Conservation (phyloP, 495 filamentous ascomycete genomes). For the Aspergillus indologenus region DNA sequence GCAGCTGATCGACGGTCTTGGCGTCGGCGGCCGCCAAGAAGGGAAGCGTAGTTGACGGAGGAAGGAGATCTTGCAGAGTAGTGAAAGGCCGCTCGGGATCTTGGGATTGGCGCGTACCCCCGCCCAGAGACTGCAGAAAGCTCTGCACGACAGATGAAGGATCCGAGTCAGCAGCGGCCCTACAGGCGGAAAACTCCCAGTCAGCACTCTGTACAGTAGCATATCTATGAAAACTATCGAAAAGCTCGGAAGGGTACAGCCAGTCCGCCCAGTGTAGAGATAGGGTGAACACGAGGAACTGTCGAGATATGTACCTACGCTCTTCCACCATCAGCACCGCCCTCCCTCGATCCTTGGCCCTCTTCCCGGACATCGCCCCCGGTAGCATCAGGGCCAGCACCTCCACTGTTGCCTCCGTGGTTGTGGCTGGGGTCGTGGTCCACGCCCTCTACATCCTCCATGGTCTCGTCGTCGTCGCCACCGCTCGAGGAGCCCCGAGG, state of each 20-base stretch:
- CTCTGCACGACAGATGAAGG: slow-evolving; percentile 70
- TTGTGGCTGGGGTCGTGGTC: slow-evolving; percentile 55
- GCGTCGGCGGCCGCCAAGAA: slow-evolving; percentile 65
- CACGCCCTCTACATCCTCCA: slow-evolving; percentile 75
- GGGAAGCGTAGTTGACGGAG: slow-evolving; percentile 70
- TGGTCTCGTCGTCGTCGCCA: slow-evolving; percentile 69
- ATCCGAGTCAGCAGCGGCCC: slow-evolving; percentile 49
- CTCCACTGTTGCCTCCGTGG: slow-evolving; percentile 63
- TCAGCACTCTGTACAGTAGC: slow-evolving; percentile 12
- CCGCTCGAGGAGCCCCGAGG: slow-evolving; percentile 44
- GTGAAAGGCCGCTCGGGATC: slow-evolving; percentile 66
- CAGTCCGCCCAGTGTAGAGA: neutral
- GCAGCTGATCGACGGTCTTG: slow-evolving; percentile 66
- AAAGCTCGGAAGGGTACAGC: slow-evolving; percentile 4
- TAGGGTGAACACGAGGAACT: slow-evolving; percentile 14
- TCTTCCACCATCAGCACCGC: slow-evolving; percentile 93
- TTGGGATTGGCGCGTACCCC: slow-evolving; percentile 45
- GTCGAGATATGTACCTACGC: slow-evolving; percentile 82
- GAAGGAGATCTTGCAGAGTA: slow-evolving; percentile 81
- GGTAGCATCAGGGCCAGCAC: slow-evolving; percentile 80
- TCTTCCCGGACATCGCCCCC: slow-evolving; percentile 89
- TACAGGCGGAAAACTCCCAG: slow-evolving; percentile 21
- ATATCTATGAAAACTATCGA: neutral
- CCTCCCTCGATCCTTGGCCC: slow-evolving; percentile 80
- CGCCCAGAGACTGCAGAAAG: slow-evolving; percentile 81